Conservation (phyloP, 768 basidiomycete genomes). For the Suillus ampliporus region DNA sequence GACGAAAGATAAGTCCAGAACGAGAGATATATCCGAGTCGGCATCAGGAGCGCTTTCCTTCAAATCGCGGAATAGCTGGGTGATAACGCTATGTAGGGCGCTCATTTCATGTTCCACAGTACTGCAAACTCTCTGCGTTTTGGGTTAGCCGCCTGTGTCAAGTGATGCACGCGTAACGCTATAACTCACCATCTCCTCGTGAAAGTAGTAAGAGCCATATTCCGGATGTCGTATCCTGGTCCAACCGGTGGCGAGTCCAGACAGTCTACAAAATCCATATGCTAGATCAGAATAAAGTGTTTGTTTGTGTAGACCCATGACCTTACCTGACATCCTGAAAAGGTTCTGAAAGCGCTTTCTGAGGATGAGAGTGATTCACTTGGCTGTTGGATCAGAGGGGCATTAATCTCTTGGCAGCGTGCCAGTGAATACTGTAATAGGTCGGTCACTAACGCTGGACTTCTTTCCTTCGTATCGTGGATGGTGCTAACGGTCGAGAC, state of each 20-base stretch:
- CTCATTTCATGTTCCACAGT: conserved; percentile 8
- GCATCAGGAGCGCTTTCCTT: conserved; percentile 8
- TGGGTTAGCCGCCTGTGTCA: conserved; percentile 15
- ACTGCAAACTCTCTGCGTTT: conserved; percentile 2
- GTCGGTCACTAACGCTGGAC: background rate
- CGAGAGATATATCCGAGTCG: conserved; percentile 18
- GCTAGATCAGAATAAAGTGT: conserved; percentile 1
- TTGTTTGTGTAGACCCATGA: background rate
- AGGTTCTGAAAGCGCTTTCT: background rate
- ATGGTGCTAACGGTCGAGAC: conserved; percentile 5
- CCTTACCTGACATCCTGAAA: background rate
- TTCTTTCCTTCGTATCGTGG: background rate
- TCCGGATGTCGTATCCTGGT: conserved; percentile 36
- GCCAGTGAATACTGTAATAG: background rate
- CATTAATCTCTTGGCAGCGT: background rate
- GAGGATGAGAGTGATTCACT: background rate
- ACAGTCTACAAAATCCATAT: background rate
- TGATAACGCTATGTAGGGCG: background rate
- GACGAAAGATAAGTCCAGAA: conserved; percentile 21
- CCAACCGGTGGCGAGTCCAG: conserved; percentile 29
- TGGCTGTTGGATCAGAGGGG: background rate
- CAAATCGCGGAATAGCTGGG: background rate
- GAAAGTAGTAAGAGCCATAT: conserved; percentile 36
- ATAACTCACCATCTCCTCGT: conserved; percentile 36
- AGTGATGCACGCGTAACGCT: conserved; percentile 19